Conservation (phyloP, 805 yeast species). For the Tetrapisispora pingtungensis region DNA sequence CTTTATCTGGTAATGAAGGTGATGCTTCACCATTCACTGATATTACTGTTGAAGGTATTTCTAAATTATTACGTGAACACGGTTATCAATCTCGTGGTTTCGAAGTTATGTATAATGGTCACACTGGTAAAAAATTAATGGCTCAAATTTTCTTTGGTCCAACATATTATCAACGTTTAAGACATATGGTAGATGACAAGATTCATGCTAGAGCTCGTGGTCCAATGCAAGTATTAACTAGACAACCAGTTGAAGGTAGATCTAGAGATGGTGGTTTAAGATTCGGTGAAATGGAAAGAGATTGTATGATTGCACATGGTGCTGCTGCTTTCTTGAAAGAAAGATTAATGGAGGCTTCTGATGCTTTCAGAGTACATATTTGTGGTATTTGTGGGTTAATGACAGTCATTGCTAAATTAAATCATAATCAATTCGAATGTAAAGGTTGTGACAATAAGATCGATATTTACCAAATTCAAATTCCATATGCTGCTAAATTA, state of each 20-base stretch:
- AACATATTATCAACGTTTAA: conserved; percentile 93
- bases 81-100: conserved; percentile 98
- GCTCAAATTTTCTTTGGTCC: conserved; percentile 99
- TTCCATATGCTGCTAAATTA: conserved; percentile 97
- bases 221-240: conserved; percentile 92
- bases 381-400: conserved; percentile 98
- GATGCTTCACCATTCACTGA: conserved; percentile 99
- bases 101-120: conserved; percentile 98
- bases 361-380: conserved; percentile 94
- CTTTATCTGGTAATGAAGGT: conserved; percentile 93
- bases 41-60: conserved; percentile 95
- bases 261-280: conserved; percentile 98
- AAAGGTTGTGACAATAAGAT: conserved; percentile 98
- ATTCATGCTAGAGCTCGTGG: conserved; percentile 99
- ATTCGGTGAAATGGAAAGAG: conserved; percentile 99
- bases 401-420: conserved; percentile 94
- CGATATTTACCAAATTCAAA: conserved; percentile 92
- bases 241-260: conserved; percentile 99
- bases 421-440: conserved; percentile 96
- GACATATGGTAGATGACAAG: conserved; percentile 99
- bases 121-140: conserved; percentile 95
- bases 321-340: conserved; percentile 97
- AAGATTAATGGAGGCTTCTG: conserved; percentile 97
- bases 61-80: conserved; percentile 82
- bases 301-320: conserved; percentile 99